Evolutionary conservation across 805 yeast species (phyloP).

Genomic region (Saturnispora bothae): DNA sequence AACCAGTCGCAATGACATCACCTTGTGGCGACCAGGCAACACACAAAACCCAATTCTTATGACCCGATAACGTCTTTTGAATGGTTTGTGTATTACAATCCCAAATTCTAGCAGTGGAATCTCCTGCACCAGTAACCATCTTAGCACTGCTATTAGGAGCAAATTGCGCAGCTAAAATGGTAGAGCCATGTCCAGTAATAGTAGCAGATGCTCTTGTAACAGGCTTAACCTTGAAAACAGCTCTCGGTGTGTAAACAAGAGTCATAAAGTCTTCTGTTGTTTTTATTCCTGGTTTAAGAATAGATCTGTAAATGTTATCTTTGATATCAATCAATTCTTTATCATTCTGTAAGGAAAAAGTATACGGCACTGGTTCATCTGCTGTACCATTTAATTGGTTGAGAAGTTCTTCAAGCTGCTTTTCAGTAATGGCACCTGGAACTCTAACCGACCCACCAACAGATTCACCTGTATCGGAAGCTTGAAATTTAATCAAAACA

Average conservation of each 20-base stretch:
- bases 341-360: constrained; percentile 56
- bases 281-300: constrained; percentile 76
- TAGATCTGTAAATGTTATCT: constrained; percentile 67
- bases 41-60: constrained; percentile 87
- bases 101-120: constrained; percentile 92
- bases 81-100: constrained; percentile 95
- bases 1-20: constrained; percentile 83
- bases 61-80: constrained; percentile 68
- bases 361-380: constrained; percentile 85
- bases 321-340: constrained; percentile 58
- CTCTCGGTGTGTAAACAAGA: constrained; percentile 85
- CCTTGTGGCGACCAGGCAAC: constrained; percentile 92
- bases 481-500: constrained; percentile 81
- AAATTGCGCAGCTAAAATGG: constrained; percentile 84
- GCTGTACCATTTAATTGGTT: constrained; percentile 62
- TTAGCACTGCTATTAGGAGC: constrained; percentile 81
- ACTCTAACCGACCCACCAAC: constrained; percentile 81
- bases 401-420: constrained; percentile 78
- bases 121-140: constrained; percentile 95
- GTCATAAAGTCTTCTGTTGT: constrained; percentile 92
- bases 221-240: constrained; percentile 86
- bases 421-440: constrained; percentile 79
- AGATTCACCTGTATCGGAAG: constrained; percentile 83
- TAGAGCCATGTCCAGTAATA: constrained; percentile 91
- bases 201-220: constrained; percentile 87